A percentile compares a stretch with the other conserved stretches of the same genome.
Conservation (phyloP, 1,139 yeast genomes). For the Geotrichum macrosporum region DNA sequence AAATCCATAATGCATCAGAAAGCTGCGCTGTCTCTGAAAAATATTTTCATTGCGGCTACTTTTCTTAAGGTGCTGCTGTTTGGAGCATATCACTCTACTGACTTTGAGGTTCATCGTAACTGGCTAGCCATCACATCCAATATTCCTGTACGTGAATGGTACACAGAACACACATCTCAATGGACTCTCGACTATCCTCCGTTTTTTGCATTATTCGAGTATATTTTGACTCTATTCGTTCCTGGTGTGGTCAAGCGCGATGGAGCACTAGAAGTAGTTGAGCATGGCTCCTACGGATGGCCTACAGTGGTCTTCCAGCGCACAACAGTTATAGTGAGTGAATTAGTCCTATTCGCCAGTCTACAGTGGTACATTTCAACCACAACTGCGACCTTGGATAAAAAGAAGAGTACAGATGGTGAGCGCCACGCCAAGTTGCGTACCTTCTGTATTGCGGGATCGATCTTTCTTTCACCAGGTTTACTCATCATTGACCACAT, state of each 20-base stretch:
- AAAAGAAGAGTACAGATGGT: slow-evolving; percentile 33
- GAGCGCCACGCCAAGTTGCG: slow-evolving; percentile 34
- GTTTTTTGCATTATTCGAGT: slow-evolving; percentile 92
- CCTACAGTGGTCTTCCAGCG: slow-evolving; percentile 83
- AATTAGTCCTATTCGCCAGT: slow-evolving; percentile 62
- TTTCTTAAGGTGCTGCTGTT: slow-evolving; percentile 51
- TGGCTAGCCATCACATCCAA: slow-evolving; percentile 89
- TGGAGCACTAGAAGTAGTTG: slow-evolving; percentile 72
- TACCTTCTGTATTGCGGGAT: slow-evolving; percentile 73
- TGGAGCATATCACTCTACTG: slow-evolving; percentile 67
- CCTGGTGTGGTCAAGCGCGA: slow-evolving; percentile 60
- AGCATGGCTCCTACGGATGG: slow-evolving; percentile 62
- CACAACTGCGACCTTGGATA: slow-evolving; percentile 34
- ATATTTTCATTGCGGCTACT: slow-evolving; percentile 59
- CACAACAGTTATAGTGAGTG: slow-evolving; percentile 71
- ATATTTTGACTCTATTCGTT: slow-evolving; percentile 65
- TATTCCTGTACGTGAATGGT: slow-evolving; percentile 81
- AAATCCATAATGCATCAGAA: slow-evolving; percentile 3
- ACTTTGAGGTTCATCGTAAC: slow-evolving; percentile 94
- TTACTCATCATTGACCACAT: slow-evolving; percentile 83
- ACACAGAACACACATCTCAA: slow-evolving; percentile 72
- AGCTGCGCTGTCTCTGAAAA: slow-evolving; percentile 48
- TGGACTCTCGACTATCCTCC: slow-evolving; percentile 99
- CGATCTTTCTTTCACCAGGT: slow-evolving; percentile 86
- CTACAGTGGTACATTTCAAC: slow-evolving; percentile 67